Percentiles rank a stretch among this genome's conserved stretches.
These are phyloP conservation scores for Lasiosphaeria ovina DNA, from an alignment of 495 filamentous ascomycete genomes.

Conservation along the genomic window DNA sequence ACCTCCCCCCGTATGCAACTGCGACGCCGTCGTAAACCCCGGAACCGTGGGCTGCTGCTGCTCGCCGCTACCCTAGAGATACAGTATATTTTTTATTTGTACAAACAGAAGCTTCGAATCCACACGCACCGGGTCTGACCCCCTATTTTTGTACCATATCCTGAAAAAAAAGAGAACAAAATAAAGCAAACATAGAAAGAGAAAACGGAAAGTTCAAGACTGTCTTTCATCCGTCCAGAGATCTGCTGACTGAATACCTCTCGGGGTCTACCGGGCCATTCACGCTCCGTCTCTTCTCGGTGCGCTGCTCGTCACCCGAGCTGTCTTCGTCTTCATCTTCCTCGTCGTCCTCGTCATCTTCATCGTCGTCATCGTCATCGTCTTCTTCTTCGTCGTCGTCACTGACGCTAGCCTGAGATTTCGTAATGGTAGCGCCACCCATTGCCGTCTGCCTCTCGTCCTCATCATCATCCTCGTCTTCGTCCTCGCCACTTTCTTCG, in stretches of 20 bases:
- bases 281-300: slow-evolving; percentile 52
- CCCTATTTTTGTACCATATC: not conserved
- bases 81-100: too few relatives aligned
- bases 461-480: slow-evolving; percentile 12
- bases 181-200: not conserved
- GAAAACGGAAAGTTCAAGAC: not conserved
- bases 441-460: slow-evolving; percentile 6
- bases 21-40: too few relatives aligned
- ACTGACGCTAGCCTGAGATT: slow-evolving; percentile 3
- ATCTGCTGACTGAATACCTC: slow-evolving; percentile 21
- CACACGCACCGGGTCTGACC: too few relatives aligned
- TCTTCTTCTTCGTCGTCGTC: slow-evolving; percentile 11
- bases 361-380: slow-evolving; percentile 10
- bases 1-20: too few relatives aligned
- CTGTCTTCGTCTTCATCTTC: slow-evolving; percentile 27
- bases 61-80: too few relatives aligned
- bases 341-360: slow-evolving; percentile 16
- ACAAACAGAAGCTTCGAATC: too few relatives aligned
- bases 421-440: slow-evolving; percentile 3
- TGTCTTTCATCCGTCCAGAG: slow-evolving; percentile 11
- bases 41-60: too few relatives aligned
- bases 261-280: slow-evolving; percentile 43
- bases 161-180: not conserved
- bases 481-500: slow-evolving; percentile 25
- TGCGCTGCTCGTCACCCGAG: slow-evolving; percentile 47